Evolutionary conservation across 805 yeast genomes (phyloP).

Genomic region (Saturnispora hagleri): DNA sequence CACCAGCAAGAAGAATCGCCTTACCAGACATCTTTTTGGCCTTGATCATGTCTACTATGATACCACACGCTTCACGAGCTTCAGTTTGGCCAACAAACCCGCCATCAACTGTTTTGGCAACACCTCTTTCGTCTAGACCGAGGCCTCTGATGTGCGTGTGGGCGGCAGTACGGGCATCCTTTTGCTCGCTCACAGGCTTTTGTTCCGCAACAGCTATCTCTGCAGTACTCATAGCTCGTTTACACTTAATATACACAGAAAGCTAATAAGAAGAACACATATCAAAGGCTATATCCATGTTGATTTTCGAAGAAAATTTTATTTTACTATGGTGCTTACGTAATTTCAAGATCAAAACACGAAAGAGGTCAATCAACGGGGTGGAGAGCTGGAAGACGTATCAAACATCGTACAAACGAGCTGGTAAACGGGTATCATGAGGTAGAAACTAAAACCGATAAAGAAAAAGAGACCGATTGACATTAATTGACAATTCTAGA

Average conservation of each 20-base stretch:
- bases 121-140: slow-evolving; percentile 87
- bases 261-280: background rate
- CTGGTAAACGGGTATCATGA: too few species aligned
- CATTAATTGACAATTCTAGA: too few species aligned
- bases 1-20: slow-evolving; percentile 93
- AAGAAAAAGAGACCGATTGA: too few species aligned
- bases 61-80: slow-evolving; percentile 91
- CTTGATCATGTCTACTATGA: slow-evolving; percentile 85
- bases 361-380: background rate
- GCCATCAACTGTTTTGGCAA: slow-evolving; percentile 72
- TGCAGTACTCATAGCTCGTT: background rate
- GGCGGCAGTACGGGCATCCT: slow-evolving; percentile 52
- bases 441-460: too few species aligned
- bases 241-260: background rate
- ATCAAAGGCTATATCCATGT: background rate
- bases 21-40: slow-evolving; percentile 95
- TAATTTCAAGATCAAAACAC: background rate
- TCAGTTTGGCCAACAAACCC: slow-evolving; percentile 97
- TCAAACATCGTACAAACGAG: background rate
- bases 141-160: slow-evolving; percentile 96
- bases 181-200: slow-evolving; percentile 11
- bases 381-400: too few species aligned
- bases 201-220: background rate
- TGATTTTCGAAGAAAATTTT: background rate
- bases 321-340: background rate